Evolutionary conservation across 495 filamentous ascomycete genomes (phyloP).

Genomic region (Aspergillus leporis): DNA sequence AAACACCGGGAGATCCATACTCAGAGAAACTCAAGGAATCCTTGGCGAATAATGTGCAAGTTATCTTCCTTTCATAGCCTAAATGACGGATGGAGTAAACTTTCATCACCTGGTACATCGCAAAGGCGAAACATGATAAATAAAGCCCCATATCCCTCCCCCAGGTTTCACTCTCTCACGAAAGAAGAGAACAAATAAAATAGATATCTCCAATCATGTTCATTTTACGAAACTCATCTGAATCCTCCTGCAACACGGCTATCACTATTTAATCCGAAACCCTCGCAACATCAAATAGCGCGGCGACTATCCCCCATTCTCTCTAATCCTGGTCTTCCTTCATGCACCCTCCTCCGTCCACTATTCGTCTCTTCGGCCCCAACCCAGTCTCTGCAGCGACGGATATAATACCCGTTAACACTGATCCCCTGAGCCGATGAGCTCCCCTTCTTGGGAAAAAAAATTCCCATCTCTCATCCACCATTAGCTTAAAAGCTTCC

Average conservation of each 20-base stretch:
- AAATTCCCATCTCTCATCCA: not conserved
- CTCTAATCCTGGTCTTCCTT: constrained; percentile 1
- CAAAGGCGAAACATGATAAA: not conserved
- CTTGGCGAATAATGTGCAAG: not conserved
- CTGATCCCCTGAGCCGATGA: not conserved
- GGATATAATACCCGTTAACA: not conserved
- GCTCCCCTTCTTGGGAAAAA: not conserved
- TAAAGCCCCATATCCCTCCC: not conserved
- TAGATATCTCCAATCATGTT: not conserved
- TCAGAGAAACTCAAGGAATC: constrained; percentile 4
- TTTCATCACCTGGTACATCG: not conserved
- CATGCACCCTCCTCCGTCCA: not conserved
- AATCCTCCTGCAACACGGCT: not conserved
- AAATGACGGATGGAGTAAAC: not conserved
- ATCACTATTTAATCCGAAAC: constrained; percentile 1
- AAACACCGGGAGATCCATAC: constrained; percentile 7
- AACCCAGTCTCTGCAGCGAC: not conserved
- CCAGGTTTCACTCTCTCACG: not conserved
- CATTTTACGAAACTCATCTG: not conserved
- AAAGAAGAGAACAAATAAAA: too few relatives aligned
- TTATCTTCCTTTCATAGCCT: not conserved
- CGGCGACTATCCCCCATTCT: not conserved
- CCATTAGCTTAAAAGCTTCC: not conserved
- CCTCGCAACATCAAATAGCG: not conserved
- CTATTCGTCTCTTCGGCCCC: not conserved